These are phyloP conservation scores for Chaetomiaceae sp. DNA, from an alignment of 2,329 filamentous ascomycete species.

Conservation along the genomic window DNA sequence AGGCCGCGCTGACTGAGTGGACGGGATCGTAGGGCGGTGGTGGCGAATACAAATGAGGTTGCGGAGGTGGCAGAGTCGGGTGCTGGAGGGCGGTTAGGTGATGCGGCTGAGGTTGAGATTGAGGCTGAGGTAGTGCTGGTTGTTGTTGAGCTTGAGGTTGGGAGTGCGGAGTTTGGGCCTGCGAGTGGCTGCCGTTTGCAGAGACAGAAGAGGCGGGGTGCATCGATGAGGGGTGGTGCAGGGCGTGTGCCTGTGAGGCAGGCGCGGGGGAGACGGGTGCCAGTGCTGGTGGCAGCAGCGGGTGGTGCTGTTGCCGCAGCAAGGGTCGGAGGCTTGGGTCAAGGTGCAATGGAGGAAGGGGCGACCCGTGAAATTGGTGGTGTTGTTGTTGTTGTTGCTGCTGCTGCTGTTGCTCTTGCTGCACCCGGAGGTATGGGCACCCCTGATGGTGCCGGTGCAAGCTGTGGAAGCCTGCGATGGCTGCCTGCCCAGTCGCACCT, in stretches of 20 bases:
- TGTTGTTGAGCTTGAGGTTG: constrained; percentile 5
- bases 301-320: constrained; percentile 8
- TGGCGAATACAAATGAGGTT: constrained; percentile 2
- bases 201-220: background rate
- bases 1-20: constrained; percentile 3
- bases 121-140: constrained; percentile 2
- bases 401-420: background rate
- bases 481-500: background rate
- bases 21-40: constrained; percentile 10
- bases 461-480: constrained; percentile 10
- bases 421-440: constrained; percentile 16
- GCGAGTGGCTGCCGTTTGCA: background rate
- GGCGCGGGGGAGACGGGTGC: background rate
- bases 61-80: constrained; percentile 4
- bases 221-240: background rate
- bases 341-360: constrained; percentile 15
- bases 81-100: constrained; percentile 3
- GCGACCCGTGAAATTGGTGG: constrained; percentile 10
- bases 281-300: too few species aligned
- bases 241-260: background rate
- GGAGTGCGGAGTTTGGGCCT: constrained; percentile 10
- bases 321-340: constrained; percentile 10
- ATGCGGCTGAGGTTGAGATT: background rate
- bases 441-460: constrained; percentile 12
- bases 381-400: constrained; percentile 5